These are phyloP conservation scores for Trichoderma arundinaceum DNA, from an alignment of 2,329 filamentous ascomycete species.

Conservation along the genomic window DNA sequence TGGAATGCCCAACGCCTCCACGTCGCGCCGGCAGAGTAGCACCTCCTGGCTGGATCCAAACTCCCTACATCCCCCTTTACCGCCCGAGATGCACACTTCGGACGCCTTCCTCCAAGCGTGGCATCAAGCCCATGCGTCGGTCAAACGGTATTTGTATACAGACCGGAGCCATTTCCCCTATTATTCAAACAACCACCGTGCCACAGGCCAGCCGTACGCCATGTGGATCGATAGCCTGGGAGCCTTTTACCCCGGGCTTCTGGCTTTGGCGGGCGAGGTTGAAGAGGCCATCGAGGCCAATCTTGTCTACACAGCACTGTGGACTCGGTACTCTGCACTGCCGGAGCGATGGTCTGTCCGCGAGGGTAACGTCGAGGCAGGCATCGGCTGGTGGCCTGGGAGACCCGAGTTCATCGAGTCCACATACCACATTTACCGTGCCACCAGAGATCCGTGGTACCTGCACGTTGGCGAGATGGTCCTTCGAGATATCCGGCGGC, in stretches of 20 bases:
- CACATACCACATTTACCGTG: constrained; percentile 92
- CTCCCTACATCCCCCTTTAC: constrained; percentile 63
- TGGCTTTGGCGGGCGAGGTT: constrained; percentile 84
- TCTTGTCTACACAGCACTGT: constrained; percentile 87
- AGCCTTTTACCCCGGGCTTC: constrained; percentile 90
- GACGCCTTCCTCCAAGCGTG: constrained; percentile 82
- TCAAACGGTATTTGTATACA: constrained; percentile 90
- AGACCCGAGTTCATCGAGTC: constrained; percentile 97
- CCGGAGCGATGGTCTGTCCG: constrained; percentile 93
- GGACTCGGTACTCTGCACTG: constrained; percentile 92
- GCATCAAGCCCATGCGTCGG: constrained; percentile 83
- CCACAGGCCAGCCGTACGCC: constrained; percentile 84
- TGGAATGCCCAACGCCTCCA: constrained; percentile 57
- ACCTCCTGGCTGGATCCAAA: constrained; percentile 67
- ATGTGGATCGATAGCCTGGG: constrained; percentile 97
- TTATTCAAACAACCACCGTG: constrained; percentile 87
- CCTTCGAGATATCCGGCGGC: constrained; percentile 80
- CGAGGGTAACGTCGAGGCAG: constrained; percentile 82
- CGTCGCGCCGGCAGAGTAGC: constrained; percentile 49
- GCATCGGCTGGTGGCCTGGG: constrained; percentile 92
- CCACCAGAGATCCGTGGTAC: constrained; percentile 95
- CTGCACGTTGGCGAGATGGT: constrained; percentile 96
- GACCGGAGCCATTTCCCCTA: constrained; percentile 80
- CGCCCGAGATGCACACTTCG: constrained; percentile 70
- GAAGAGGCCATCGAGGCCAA: constrained; percentile 92